Base-by-base conservation (phyloP, 2,329 filamentous ascomycete genomes). In the Diplodia corticola region DNA sequence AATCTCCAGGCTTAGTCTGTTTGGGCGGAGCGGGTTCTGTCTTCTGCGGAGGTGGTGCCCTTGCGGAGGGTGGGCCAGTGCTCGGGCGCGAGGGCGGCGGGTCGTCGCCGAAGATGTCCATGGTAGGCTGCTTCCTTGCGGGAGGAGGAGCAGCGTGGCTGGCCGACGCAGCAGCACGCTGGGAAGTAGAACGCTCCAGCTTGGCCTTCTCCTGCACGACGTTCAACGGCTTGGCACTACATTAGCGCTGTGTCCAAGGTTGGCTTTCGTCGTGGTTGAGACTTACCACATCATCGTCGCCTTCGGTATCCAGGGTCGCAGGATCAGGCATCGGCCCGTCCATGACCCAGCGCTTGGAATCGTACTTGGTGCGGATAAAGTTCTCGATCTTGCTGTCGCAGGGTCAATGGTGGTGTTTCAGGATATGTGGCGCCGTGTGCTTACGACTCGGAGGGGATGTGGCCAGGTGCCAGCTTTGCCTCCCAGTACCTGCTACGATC, bases 311-410 rank as follows among this genome's bases (percentile, higher is more conserved):
- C 61, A 99, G 80, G 1, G 91, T 91, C 3, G 91, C 85, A n/a
- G 96, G 95, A 76, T 98, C 93, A 5, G 96, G 96, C 76, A 96
- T 94, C 5, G 88, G 89, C 1, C 95, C 95, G 68, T 99, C 95
- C 93, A 98, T 98, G n/a, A 93, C 91, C 95, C 95, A 99, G 81
- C 96, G 86, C 86, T 97, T 98, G 64, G 95, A 91, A 78, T 99
- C 95, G 79, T 99, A 99, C 80, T 99, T 99, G 66, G 96, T 99
- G 71, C 95, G 89, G 73, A 99, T 98, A 76, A 99, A 99, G 83
- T 98, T 99, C 85, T 99, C 95, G 73, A 99, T 98, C 85, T 99
- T 99, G 71, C 84, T 86, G 40, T 68, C 64, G 35, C 10, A 44
- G 20, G 13, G 64, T 68, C 40, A 64, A 51, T 55, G 33, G 30